A percentile compares a stretch with the other conserved stretches of the same genome.
phyloP scores from a whole-genome alignment of 345 rosid genomes.

The Combretum micranthum region DNA sequence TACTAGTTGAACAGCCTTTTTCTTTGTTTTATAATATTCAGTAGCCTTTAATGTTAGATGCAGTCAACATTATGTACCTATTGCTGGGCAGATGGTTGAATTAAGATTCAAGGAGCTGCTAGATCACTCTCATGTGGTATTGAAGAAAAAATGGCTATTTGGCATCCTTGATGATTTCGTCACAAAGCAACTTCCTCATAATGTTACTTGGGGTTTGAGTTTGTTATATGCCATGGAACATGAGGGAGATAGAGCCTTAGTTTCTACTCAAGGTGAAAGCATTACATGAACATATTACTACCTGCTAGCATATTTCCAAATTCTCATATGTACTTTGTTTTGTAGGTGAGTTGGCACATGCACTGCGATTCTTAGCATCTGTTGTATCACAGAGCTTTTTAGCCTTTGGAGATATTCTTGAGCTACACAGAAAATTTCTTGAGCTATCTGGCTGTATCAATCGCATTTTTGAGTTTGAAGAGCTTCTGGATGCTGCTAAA shows the following conservation, averaged over 20 bases:
- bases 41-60: no score
- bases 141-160: conserved; percentile 88
- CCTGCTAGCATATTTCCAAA: no score
- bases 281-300: not conserved
- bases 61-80: no score
- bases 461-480: conserved; percentile 92
- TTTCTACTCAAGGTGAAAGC: conserved; percentile 75
- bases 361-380: conserved; percentile 91
- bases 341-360: conserved; percentile 95
- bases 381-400: conserved; percentile 98
- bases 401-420: conserved; percentile 97
- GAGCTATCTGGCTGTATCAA: conserved; percentile 91
- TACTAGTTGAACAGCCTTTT: no score
- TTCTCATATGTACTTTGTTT: not conserved
- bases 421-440: conserved; percentile 80
- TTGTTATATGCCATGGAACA: conserved; percentile 91
- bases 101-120: conserved; percentile 79
- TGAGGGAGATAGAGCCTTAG: conserved; percentile 77
- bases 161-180: conserved; percentile 91
- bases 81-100: conserved; percentile 70
- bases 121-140: conserved; percentile 67
- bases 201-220: conserved; percentile 98
- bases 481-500: conserved; percentile 81
- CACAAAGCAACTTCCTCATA: conserved; percentile 97
- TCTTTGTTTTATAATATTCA: no score